phyloP scores from a whole-genome alignment of 495 filamentous ascomycete genomes.

The Penicillium coprophilum region DNA sequence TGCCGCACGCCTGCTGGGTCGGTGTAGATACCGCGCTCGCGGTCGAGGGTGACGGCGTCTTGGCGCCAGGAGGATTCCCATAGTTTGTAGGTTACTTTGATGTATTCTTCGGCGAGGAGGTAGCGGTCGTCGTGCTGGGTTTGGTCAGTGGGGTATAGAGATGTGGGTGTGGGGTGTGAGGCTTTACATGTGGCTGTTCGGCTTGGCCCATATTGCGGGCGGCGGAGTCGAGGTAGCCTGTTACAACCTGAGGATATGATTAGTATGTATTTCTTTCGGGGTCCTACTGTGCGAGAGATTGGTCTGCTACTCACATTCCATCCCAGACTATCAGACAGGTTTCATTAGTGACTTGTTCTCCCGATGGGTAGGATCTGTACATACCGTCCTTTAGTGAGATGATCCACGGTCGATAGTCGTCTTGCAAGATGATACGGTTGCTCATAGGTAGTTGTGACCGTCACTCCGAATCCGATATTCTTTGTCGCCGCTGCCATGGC shows the following conservation, averaged over 20 bases:
- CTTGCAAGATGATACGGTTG: slow-evolving; percentile 68
- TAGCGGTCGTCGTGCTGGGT: slow-evolving; percentile 65
- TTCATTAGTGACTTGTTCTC: neutral
- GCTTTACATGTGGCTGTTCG: slow-evolving; percentile 48
- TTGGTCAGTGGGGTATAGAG: no score
- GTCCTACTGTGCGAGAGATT: neutral
- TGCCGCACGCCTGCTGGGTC: slow-evolving; percentile 57
- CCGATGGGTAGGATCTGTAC: slow-evolving; percentile 1
- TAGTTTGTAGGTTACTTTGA: slow-evolving; percentile 68
- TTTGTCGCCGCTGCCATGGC: slow-evolving; percentile 56
- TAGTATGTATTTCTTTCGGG: neutral
- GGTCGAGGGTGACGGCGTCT: slow-evolving; percentile 62
- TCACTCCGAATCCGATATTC: slow-evolving; percentile 67
- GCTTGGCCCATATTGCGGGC: slow-evolving; percentile 59
- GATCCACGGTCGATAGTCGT: slow-evolving; percentile 64
- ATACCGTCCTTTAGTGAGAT: slow-evolving; percentile 62
- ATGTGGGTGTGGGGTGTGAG: neutral
- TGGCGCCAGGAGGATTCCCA: slow-evolving; percentile 68
- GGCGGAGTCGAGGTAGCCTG: slow-evolving; percentile 65
- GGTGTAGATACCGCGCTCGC: slow-evolving; percentile 55
- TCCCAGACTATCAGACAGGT: slow-evolving; percentile 38
- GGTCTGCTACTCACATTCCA: slow-evolving; percentile 53
- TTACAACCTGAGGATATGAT: slow-evolving; percentile 51
- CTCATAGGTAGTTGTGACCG: slow-evolving; percentile 68
- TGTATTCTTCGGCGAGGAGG: slow-evolving; percentile 64